Evolutionary conservation across 169 alveolate genomes (phyloP).

Genomic region (Perkinsus olseni): DNA sequence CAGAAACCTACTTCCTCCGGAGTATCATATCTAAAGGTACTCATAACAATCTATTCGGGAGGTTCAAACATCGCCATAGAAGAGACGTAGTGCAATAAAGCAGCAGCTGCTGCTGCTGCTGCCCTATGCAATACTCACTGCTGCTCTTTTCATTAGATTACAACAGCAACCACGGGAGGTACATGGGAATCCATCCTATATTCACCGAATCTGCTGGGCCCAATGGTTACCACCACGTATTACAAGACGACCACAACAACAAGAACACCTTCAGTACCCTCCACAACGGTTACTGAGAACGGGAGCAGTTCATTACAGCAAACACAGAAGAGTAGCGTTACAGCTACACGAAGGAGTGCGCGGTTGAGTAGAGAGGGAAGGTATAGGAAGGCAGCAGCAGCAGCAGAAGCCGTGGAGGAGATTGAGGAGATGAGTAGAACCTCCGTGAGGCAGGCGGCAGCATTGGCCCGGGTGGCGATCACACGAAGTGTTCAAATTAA

Average conservation of each 20-base stretch:
- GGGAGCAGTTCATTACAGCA: too few species aligned
- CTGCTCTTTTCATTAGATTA: background rate
- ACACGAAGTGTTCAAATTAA: background rate
- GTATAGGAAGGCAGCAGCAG: background rate
- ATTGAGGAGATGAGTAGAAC: background rate
- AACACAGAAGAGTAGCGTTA: too few species aligned
- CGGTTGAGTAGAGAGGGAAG: too few species aligned
- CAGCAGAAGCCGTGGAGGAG: background rate
- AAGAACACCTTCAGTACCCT: too few species aligned
- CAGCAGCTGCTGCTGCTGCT: too few species aligned
- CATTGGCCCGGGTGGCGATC: background rate
- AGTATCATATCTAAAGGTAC: background rate
- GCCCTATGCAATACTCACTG: too few species aligned
- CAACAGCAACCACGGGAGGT: background rate
- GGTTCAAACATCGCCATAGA: background rate
- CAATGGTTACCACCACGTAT: background rate
- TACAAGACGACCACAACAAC: background rate
- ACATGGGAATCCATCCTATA: background rate
- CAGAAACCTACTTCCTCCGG: background rate
- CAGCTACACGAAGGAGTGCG: background rate
- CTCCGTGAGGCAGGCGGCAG: background rate
- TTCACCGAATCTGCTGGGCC: background rate
- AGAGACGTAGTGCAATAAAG: too few species aligned
- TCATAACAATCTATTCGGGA: background rate
- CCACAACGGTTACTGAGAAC: background rate